Base-by-base conservation (phyloP, 768 basidiomycete genomes). In the Tylopilus felleus region DNA sequence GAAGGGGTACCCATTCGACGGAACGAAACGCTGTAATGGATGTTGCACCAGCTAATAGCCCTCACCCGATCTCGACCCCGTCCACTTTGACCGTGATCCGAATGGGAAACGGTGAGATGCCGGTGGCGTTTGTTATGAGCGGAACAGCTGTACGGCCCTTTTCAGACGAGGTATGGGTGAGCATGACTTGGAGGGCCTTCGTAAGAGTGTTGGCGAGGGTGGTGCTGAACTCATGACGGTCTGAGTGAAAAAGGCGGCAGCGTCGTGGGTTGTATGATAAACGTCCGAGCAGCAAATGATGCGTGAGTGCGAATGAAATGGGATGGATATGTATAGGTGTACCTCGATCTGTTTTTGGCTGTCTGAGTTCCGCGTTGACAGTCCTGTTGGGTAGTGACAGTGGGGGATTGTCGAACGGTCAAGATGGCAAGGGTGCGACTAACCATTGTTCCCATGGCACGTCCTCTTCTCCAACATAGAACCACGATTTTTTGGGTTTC, bases 381-480 rank as follows among this genome's bases (percentile, higher is more conserved):
- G 85, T 73, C 90, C 90, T 92, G 64, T 31, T 21, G 35, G 31
- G 25, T 27, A 27, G 7, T 3, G 25, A 27, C 7, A 4, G 25
- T 27, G 25, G 25, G 25, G 25, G 25, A 27, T n/a, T 2, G 2
- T 13, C 22, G 23, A 25, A 9, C 9, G 2, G 4, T 31, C 29
- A 36, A 29, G 36, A 25, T 23, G 23, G 50, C 4, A 41, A 50
- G 33, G n/a, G 14, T 33, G 42, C 9, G 23, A 60, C 74, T 7
- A 13, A 89, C 90, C 90, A 93, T 70, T 89, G 84, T 66, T 93
- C 91, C 90, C 90, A 93, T 49, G 89, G 83, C 14, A 91, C 81
- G 23, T 92, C 88, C 65, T 93, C 90, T 71, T 93, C 87, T 1
- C 79, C 84, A 60, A 78, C 75, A 38, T 84, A 84, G 60, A 90